These are phyloP conservation scores for Margaritispora aquatica DNA, from an alignment of 495 filamentous ascomycete species.

Conservation along the genomic window DNA sequence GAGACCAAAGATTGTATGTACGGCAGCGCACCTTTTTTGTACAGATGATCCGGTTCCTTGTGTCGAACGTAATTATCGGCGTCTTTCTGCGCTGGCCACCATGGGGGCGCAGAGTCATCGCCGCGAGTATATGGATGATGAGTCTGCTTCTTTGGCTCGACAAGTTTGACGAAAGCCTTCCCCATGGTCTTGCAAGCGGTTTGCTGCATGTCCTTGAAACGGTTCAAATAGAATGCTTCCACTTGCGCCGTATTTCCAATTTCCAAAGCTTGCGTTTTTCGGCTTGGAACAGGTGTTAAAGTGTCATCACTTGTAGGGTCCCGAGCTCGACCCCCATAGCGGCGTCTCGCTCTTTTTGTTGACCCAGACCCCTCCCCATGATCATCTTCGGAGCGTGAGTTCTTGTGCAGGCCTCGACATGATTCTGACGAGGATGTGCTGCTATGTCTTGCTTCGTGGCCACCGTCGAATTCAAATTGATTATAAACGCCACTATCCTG, in stretches of 20 bases:
- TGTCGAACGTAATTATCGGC: slow-evolving; percentile 43
- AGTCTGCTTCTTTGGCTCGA: slow-evolving; percentile 82
- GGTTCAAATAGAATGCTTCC: slow-evolving; percentile 55
- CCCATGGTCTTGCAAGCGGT: slow-evolving; percentile 65
- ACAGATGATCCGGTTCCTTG: slow-evolving; percentile 80
- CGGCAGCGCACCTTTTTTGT: slow-evolving; percentile 57
- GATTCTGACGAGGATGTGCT: slow-evolving; percentile 11
- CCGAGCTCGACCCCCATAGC: neutral
- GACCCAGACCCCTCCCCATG: slow-evolving; percentile 10
- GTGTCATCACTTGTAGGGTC: slow-evolving; percentile 11
- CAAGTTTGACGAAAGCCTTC: slow-evolving; percentile 75
- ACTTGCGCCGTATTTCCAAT: slow-evolving; percentile 53
- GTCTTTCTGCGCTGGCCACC: slow-evolving; percentile 66
- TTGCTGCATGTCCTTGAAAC: slow-evolving; percentile 66
- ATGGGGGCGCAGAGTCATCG: slow-evolving; percentile 60
- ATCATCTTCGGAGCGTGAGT: slow-evolving; percentile 15
- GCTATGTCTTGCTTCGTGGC: slow-evolving; percentile 1
- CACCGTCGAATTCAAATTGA: slow-evolving; percentile 16
- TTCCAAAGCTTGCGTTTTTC: slow-evolving; percentile 32
- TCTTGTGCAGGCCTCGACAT: neutral
- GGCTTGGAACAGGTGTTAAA: slow-evolving; percentile 7
- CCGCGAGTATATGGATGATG: slow-evolving; percentile 74
- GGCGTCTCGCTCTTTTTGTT: slow-evolving; percentile 13
- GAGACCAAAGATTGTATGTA: neutral
- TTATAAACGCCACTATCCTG: slow-evolving; percentile 7